Evolutionary conservation across 2,329 filamentous ascomycete genomes (phyloP).

Genomic region (Huntiella bhutanensis): DNA sequence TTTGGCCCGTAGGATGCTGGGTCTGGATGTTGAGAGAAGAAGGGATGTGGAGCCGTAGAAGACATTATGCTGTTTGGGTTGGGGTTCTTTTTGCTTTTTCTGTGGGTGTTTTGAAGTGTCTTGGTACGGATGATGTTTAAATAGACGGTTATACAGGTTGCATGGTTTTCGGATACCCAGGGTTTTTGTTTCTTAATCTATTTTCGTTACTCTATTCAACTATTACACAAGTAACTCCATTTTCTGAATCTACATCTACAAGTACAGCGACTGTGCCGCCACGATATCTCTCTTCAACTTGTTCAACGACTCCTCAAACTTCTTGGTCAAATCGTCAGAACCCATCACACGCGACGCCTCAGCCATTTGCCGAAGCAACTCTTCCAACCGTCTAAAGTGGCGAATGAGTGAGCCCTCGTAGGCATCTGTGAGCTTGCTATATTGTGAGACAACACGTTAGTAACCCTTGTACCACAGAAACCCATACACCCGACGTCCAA

Average conservation of each 20-base stretch:
- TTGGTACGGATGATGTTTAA: constrained; percentile 9
- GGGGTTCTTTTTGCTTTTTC: constrained; percentile 67
- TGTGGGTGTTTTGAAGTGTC: constrained; percentile 35
- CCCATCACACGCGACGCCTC: constrained; percentile 97
- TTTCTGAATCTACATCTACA: constrained; percentile 30
- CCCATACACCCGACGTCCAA: not conserved
- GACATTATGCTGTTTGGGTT: constrained; percentile 36
- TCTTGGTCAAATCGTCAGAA: constrained; percentile 76
- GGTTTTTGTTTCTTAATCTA: not conserved
- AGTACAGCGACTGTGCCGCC: constrained; percentile 79
- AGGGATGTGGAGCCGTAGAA: constrained; percentile 67
- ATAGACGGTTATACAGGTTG: too few relatives aligned
- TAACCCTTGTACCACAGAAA: not conserved
- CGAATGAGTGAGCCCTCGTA: constrained; percentile 95
- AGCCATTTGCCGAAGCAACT: constrained; percentile 83
- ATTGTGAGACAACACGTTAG: constrained; percentile 14
- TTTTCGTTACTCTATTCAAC: not conserved
- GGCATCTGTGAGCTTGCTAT: constrained; percentile 94
- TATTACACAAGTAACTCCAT: not conserved
- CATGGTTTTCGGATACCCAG: not conserved
- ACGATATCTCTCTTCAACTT: constrained; percentile 91
- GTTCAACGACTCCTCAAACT: constrained; percentile 70
- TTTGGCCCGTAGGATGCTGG: constrained; percentile 77
- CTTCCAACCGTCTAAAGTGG: constrained; percentile 85
- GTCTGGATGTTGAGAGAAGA: constrained; percentile 75